phyloP scores from a whole-genome alignment of 352 stramenopile species.

The Pythium vanterpoolii region DNA sequence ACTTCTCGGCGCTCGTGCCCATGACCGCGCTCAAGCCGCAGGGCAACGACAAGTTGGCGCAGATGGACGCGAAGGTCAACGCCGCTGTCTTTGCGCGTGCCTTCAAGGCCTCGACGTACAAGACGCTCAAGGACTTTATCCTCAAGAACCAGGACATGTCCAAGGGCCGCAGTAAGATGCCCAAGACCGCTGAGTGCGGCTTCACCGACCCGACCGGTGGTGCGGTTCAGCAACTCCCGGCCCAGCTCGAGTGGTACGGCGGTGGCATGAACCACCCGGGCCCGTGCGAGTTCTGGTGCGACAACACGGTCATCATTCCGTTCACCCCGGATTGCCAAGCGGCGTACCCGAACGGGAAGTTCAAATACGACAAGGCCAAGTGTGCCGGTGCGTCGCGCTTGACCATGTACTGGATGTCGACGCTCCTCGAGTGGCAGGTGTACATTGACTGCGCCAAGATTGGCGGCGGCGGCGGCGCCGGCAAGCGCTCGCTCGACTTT shows the following conservation, averaged over 20 bases:
- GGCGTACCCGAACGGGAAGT: slow-evolving; percentile 31
- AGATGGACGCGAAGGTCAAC: slow-evolving; percentile 6
- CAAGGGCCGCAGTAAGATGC: slow-evolving; percentile 20
- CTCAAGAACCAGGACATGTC: slow-evolving; percentile 33
- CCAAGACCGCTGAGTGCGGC: slow-evolving; percentile 30
- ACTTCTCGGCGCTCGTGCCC: slow-evolving; percentile 6
- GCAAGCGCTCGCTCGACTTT: slow-evolving; percentile 8
- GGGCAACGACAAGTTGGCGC: not conserved
- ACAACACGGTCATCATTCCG: slow-evolving; percentile 28
- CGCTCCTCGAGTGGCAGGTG: slow-evolving; percentile 56
- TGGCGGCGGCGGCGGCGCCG: not conserved
- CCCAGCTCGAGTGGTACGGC: slow-evolving; percentile 41
- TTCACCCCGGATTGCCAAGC: slow-evolving; percentile 35
- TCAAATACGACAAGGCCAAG: slow-evolving; percentile 37
- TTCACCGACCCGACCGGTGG: slow-evolving; percentile 40
- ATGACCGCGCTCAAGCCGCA: slow-evolving; percentile 9
- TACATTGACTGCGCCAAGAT: slow-evolving; percentile 27
- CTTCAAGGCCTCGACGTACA: slow-evolving; percentile 44
- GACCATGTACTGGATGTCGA: slow-evolving; percentile 58
- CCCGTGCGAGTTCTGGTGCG: slow-evolving; percentile 46
- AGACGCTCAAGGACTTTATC: slow-evolving; percentile 42
- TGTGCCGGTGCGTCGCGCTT: slow-evolving; percentile 33
- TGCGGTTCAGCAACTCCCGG: slow-evolving; percentile 21
- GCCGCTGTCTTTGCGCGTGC: slow-evolving; percentile 6
- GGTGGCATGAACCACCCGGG: slow-evolving; percentile 37